Conservation (phyloP, 805 yeast genomes). For the Tetrapisispora iriomotensis region DNA sequence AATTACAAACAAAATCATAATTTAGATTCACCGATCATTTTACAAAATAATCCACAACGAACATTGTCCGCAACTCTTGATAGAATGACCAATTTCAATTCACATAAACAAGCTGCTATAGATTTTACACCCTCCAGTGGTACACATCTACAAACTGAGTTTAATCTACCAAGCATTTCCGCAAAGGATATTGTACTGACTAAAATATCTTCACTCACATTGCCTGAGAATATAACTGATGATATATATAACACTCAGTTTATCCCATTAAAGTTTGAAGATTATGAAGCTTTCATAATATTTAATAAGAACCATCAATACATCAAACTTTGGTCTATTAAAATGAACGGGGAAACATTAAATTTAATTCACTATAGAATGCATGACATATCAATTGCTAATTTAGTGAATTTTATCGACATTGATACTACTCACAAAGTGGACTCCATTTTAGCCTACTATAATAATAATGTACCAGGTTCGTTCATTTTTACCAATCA, state of each 20-base stretch:
- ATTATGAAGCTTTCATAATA: slow-evolving; percentile 54
- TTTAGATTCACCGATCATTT: not conserved
- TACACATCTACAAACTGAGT: slow-evolving; percentile 8
- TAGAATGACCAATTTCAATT: slow-evolving; percentile 16
- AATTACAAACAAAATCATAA: not conserved
- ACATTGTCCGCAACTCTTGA: slow-evolving; percentile 26
- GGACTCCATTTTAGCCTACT: not conserved
- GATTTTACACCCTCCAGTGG: slow-evolving; percentile 22
- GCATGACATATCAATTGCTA: slow-evolving; percentile 22
- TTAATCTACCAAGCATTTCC: slow-evolving; percentile 27
- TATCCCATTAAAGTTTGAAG: slow-evolving; percentile 30
- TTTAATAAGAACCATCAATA: slow-evolving; percentile 35
- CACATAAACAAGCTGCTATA: slow-evolving; percentile 14
- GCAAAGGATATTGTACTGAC: slow-evolving; percentile 67
- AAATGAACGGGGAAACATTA: slow-evolving; percentile 18
- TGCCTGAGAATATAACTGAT: slow-evolving; percentile 29
- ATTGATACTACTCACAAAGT: not conserved
- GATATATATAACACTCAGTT: slow-evolving; percentile 19
- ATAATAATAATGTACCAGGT: slow-evolving; percentile 27
- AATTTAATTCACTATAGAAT: slow-evolving; percentile 20
- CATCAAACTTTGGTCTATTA: slow-evolving; percentile 40
- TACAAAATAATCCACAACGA: slow-evolving; percentile 8
- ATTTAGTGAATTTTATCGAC: slow-evolving; percentile 5
- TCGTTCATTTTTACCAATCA: slow-evolving; percentile 19
- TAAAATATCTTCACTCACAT: slow-evolving; percentile 37